Conservation (phyloP, 768 basidiomycete species). For the Hypsizygus marmoreus region DNA sequence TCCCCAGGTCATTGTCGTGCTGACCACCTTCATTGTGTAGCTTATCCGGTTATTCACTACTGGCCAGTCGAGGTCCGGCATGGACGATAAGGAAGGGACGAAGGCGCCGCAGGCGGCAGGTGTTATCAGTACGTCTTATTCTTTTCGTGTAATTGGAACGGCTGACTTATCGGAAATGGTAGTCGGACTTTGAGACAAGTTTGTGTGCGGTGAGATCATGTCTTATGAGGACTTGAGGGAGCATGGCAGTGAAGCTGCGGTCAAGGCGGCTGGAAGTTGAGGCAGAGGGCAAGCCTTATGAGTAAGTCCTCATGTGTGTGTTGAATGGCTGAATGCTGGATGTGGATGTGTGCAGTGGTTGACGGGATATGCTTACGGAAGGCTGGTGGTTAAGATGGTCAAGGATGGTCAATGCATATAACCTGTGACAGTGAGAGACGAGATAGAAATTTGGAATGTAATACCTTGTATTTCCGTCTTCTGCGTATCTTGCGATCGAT, state of each 20-base stretch:
- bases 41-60: constrained; percentile 97
- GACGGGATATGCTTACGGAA: too few relatives aligned
- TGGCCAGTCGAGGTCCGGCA: constrained; percentile 97
- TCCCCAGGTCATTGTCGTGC: background rate
- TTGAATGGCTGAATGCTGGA: too few relatives aligned
- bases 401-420: too few relatives aligned
- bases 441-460: too few relatives aligned
- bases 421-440: too few relatives aligned
- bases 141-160: too few relatives aligned
- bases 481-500: too few relatives aligned
- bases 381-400: too few relatives aligned
- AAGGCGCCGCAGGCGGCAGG: constrained; percentile 98
- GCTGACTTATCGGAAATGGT: background rate
- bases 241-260: constrained; percentile 84
- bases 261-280: constrained; percentile 95
- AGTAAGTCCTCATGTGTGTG: too few relatives aligned
- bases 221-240: constrained; percentile 87
- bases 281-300: constrained; percentile 97
- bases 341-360: too few relatives aligned
- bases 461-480: too few relatives aligned
- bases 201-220: constrained; percentile 98
- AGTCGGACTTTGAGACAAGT: constrained; percentile 98
- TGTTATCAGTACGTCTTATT: constrained; percentile 84
- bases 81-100: constrained; percentile 94
- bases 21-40: constrained; percentile 36